Evolutionary conservation across 2,329 filamentous ascomycete genomes (phyloP).

Genomic region (Fusarium anguioides): DNA sequence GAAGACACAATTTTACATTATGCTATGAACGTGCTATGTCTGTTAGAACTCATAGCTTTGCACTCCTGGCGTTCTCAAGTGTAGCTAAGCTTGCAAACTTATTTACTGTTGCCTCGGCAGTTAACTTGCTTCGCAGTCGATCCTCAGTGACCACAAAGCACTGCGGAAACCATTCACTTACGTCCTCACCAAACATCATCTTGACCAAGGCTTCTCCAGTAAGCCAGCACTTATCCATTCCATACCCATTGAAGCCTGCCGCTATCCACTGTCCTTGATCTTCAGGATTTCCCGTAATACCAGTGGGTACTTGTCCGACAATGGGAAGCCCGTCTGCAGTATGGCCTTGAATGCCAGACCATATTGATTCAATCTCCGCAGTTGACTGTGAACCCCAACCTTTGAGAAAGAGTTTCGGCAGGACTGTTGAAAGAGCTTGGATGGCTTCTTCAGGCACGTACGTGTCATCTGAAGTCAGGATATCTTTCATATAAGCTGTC

Average conservation of each 20-base stretch:
- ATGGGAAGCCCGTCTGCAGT: conserved; percentile 60
- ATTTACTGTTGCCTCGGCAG: not conserved
- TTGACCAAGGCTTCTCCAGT: conserved; percentile 54
- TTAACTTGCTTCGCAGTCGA: conserved; percentile 1
- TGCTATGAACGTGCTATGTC: too few species aligned
- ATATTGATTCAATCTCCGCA: conserved; percentile 39
- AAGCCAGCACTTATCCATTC: conserved; percentile 63
- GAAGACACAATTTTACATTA: too few species aligned
- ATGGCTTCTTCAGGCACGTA: conserved; percentile 49
- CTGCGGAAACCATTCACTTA: conserved; percentile 36
- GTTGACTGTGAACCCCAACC: conserved; percentile 41
- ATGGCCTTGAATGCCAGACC: conserved; percentile 60
- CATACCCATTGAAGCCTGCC: conserved; percentile 61
- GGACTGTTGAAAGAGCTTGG: conserved; percentile 50
- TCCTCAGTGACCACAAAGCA: conserved; percentile 20
- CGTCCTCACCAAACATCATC: conserved; percentile 43
- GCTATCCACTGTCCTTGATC: conserved; percentile 57
- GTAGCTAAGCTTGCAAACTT: not conserved
- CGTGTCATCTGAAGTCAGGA: conserved; percentile 59
- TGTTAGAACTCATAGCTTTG: not conserved
- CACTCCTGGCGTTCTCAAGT: not conserved
- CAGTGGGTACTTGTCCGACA: conserved; percentile 56
- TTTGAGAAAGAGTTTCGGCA: conserved; percentile 53
- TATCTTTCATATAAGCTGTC: conserved; percentile 50
- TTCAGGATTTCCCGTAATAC: conserved; percentile 19